Evolutionary conservation across 2,329 filamentous ascomycete species (phyloP).

Genomic region (Aspergillus intermedius): DNA sequence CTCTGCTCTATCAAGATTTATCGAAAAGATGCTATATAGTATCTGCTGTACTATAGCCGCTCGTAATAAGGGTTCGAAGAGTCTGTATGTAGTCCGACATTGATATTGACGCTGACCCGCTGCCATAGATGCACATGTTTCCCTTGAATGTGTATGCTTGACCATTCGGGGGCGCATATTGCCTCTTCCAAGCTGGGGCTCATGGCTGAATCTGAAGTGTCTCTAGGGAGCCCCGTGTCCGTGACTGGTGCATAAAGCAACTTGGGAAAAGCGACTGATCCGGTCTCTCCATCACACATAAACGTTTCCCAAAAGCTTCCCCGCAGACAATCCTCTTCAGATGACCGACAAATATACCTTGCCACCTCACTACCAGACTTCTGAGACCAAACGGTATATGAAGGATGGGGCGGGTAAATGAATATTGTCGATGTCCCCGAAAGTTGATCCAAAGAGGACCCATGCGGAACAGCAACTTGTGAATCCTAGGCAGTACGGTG

Average conservation of each 20-base stretch:
- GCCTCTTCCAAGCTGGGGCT: constrained; percentile 5
- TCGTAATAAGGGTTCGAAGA: constrained; percentile 29
- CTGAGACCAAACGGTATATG: background rate
- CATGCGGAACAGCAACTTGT: background rate
- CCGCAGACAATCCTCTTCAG: constrained; percentile 2
- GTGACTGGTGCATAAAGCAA: constrained; percentile 1
- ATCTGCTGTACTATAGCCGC: constrained; percentile 43
- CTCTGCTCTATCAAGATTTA: constrained; percentile 63
- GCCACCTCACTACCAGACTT: constrained; percentile 3
- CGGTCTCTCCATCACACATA: background rate
- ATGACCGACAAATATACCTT: background rate
- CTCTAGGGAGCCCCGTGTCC: too few relatives aligned
- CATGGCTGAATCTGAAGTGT: background rate
- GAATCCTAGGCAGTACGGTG: background rate
- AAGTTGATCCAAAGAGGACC: background rate
- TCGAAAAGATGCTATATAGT: constrained; percentile 62
- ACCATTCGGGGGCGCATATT: constrained; percentile 6
- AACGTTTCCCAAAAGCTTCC: constrained; percentile 1
- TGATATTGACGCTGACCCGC: constrained; percentile 14
- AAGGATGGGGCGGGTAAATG: background rate
- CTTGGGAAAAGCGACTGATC: background rate
- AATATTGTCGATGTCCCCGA: background rate
- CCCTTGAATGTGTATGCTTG: constrained; percentile 5
- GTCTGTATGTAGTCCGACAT: constrained; percentile 20
- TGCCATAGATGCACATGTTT: constrained; percentile 7